Evolutionary conservation across 306 rosid genomes (phyloP).

Genomic region (Prunus mira): DNA sequence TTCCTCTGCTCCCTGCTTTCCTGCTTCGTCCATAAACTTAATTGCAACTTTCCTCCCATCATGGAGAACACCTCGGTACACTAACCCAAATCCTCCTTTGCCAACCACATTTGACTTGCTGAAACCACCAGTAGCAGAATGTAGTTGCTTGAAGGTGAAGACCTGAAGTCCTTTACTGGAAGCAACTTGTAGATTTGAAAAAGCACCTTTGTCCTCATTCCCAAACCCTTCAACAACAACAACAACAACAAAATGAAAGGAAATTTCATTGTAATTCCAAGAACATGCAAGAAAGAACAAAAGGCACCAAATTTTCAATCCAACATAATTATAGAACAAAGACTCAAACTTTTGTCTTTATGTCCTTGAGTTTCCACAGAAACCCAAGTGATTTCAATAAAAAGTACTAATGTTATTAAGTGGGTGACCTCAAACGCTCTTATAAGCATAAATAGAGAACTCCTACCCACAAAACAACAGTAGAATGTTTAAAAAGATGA

Average conservation of each 20-base stretch:
- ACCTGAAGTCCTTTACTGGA: conserved; percentile 67
- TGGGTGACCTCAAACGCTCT: not conserved
- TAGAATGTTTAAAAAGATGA: not conserved
- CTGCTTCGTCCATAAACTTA: conserved; percentile 86
- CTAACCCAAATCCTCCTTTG: conserved; percentile 83
- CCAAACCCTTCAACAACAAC: conserved; percentile 35
- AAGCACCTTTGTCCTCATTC: conserved; percentile 42
- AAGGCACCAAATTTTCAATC: not conserved
- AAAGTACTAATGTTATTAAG: not conserved
- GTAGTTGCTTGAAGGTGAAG: conserved; percentile 88
- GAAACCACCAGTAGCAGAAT: conserved; percentile 86
- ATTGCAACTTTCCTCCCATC: conserved; percentile 85
- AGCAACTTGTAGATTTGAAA: conserved; percentile 54
- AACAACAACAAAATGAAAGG: no score
- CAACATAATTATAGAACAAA: not conserved
- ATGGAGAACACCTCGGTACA: conserved; percentile 78
- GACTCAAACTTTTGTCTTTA: not conserved
- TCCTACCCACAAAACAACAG: not conserved
- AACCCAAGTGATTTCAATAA: conserved; percentile 1
- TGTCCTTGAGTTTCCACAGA: conserved; percentile 1
- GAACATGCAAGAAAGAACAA: not conserved
- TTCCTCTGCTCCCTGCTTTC: conserved; percentile 95
- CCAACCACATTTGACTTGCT: conserved; percentile 91
- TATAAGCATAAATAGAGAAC: not conserved
- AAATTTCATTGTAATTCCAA: not conserved